Evolutionary conservation across 2,329 filamentous ascomycete species (phyloP).

Genomic region (Sarocladium kiliense): DNA sequence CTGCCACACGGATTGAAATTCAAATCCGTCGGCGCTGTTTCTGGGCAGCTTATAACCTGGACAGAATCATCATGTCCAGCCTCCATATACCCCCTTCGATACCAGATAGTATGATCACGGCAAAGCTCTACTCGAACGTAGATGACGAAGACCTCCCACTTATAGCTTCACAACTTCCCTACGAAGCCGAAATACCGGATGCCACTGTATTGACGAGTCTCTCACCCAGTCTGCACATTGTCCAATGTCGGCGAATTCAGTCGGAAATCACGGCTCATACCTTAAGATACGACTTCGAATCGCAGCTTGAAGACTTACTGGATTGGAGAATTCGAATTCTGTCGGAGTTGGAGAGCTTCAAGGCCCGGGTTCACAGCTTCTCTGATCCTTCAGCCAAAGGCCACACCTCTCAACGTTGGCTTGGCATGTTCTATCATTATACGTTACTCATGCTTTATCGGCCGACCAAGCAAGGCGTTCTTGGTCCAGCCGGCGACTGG

Average conservation of each 20-base stretch:
- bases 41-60: slow-evolving; percentile 25
- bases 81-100: slow-evolving; percentile 22
- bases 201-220: slow-evolving; percentile 16
- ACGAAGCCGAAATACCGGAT: slow-evolving; percentile 12
- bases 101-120: slow-evolving; percentile 21
- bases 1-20: slow-evolving; percentile 9
- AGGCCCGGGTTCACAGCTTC: slow-evolving; percentile 16
- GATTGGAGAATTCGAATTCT: slow-evolving; percentile 20
- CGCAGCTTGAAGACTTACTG: slow-evolving; percentile 15
- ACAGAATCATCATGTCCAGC: slow-evolving; percentile 20
- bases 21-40: slow-evolving; percentile 23
- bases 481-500: slow-evolving; percentile 20
- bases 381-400: slow-evolving; percentile 15
- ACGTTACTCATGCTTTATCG: slow-evolving; percentile 21
- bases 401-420: slow-evolving; percentile 20
- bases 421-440: slow-evolving; percentile 26
- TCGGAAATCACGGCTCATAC: slow-evolving; percentile 21
- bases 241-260: slow-evolving; percentile 22
- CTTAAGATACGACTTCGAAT: slow-evolving; percentile 18
- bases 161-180: slow-evolving; percentile 10
- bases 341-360: slow-evolving; percentile 20
- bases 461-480: slow-evolving; percentile 17
- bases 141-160: slow-evolving; percentile 15
- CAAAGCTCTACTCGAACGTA: slow-evolving; percentile 20
- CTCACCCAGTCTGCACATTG: slow-evolving; percentile 21